Evolutionary conservation across 345 rosid species (phyloP), one percentile per base, ranked within the genome.

Genomic region (Citrus reticulata): DNA sequence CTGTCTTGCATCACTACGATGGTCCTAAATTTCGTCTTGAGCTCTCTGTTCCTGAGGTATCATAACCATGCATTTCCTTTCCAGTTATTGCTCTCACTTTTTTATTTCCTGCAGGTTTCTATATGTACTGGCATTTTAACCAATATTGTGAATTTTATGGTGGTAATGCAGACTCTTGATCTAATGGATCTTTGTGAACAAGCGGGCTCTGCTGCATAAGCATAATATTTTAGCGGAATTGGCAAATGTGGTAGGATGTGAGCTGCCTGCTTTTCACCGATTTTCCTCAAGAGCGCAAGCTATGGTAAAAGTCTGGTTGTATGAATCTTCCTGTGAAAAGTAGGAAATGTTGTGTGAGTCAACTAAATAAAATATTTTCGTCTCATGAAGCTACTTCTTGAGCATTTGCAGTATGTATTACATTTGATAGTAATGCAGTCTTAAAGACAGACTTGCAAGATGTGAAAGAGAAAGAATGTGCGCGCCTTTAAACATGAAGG

Each of bases 41-140:
- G 86, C 99, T 96, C 79, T 91, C 97, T 46, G 92, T 96, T 83
- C 99, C 98, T n/a, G 99, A 96, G 99, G 99, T 96, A 75, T 70
- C 69, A 3, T 39, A 42, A 63, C 66, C n/a, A 13, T 59, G 6
- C 10, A 27, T 66, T 39, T n/a, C 10, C 39, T 0, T 60, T 34
- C 61, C 54, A 19, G 35, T 64, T 55, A 10, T 49, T 66, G 2
- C 16, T 22, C 20, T 55, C 64, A 35, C 35, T 22, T 13, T 71
- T 58, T n/a, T n/a, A 27, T 40, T 46, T 4, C 63, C 30, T 75
- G 42, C 58, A 34, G 72, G 2, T 22, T 68, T 63, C 35, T 2
- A 6, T 19, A 37, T 37, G 30, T 27, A 58, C 29, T 27, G 9
- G 51, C 58, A 68, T 51, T 63, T 62, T 69, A 20, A 73, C 65